These are phyloP conservation scores for Vigna reflexopilosa DNA, from an alignment of 306 rosid genomes.

Conservation along the genomic window DNA sequence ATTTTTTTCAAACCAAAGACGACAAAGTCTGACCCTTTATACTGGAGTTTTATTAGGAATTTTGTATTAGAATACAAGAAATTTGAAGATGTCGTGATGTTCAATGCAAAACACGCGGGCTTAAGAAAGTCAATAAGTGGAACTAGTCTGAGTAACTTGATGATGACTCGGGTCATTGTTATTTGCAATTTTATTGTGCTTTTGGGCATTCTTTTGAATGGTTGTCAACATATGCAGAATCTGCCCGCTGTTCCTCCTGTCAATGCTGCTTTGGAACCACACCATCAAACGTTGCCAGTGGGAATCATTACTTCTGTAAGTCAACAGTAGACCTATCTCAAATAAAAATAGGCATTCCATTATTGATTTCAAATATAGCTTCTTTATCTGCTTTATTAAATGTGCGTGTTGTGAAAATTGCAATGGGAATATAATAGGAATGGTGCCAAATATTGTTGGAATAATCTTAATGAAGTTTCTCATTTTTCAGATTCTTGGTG, in stretches of 20 bases:
- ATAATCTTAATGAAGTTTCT: constrained; percentile 35
- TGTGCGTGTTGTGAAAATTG: constrained; percentile 1
- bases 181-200: constrained; percentile 32
- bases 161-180: neutral
- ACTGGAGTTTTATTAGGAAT: neutral
- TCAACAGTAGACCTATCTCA: constrained; percentile 13
- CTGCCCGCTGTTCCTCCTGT: constrained; percentile 82
- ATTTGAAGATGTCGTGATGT: constrained; percentile 1
- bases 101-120: neutral
- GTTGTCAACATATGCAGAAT: constrained; percentile 55
- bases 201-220: constrained; percentile 33
- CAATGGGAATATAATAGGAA: neutral
- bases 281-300: constrained; percentile 74
- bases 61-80: constrained; percentile 20
- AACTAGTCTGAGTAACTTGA: constrained; percentile 15
- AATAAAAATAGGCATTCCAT: neutral
- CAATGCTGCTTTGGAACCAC: constrained; percentile 64
- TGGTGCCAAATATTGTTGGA: constrained; percentile 21
- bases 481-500: constrained; percentile 67
- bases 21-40: neutral
- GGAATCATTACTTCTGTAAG: constrained; percentile 90
- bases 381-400: constrained; percentile 20
- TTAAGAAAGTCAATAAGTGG: constrained; percentile 6
- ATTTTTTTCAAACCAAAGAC: neutral
- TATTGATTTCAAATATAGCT: constrained; percentile 7